phyloP scores from a whole-genome alignment of 2,329 filamentous ascomycete genomes.

The Neodidymelliopsis sp. region DNA sequence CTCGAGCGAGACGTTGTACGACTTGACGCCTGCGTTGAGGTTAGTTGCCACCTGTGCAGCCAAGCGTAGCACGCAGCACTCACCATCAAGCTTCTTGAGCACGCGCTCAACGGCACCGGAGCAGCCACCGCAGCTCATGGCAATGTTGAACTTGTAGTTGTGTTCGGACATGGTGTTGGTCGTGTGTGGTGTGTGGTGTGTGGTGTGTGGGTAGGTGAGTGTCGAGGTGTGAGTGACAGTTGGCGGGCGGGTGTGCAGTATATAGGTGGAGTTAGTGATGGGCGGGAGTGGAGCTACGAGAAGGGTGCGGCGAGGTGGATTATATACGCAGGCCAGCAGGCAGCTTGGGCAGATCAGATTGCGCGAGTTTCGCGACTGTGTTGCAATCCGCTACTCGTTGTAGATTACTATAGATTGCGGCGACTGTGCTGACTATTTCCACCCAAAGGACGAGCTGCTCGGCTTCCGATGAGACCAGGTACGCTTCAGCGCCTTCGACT shows the following conservation, averaged over 20 bases:
- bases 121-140: conserved; percentile 96
- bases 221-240: conserved; percentile 5
- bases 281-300: conserved; percentile 11
- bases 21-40: conserved; percentile 74
- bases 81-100: conserved; percentile 90
- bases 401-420: conserved; percentile 23
- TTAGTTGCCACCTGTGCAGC: conserved; percentile 20
- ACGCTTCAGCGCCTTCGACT: conserved; percentile 22
- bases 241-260: background rate
- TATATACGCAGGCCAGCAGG: conserved; percentile 15
- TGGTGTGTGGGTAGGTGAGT: conserved; percentile 3
- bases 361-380: conserved; percentile 24
- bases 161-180: conserved; percentile 67
- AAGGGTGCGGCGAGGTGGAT: conserved; percentile 6
- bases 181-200: conserved; percentile 8
- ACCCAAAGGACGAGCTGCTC: conserved; percentile 15
- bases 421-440: conserved; percentile 20
- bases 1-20: conserved; percentile 86
- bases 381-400: conserved; percentile 16
- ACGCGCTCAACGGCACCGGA: conserved; percentile 92
- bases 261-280: background rate
- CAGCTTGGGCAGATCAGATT: conserved; percentile 9
- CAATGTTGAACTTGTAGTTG: conserved; percentile 93
- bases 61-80: conserved; percentile 37
- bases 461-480: conserved; percentile 34